These are phyloP conservation scores for Candida mattraensis DNA, from an alignment of 805 yeast genomes.

Conservation along the genomic window DNA sequence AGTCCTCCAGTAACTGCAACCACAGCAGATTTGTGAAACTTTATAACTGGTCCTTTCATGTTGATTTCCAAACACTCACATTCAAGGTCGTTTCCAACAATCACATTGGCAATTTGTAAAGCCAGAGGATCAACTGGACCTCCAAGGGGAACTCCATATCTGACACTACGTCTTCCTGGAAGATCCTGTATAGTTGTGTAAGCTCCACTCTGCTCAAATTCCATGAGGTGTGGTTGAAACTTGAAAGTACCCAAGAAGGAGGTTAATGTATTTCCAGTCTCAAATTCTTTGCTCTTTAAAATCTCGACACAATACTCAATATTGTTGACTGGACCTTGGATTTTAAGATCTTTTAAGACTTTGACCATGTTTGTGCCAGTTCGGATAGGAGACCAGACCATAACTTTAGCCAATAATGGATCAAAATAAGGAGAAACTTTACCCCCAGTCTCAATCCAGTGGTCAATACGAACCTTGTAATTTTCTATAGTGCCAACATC, in stretches of 20 bases:
- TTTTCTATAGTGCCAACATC: slow-evolving; percentile 10
- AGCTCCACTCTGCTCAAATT: slow-evolving; percentile 85
- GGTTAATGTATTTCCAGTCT: slow-evolving; percentile 77
- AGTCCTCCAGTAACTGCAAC: slow-evolving; percentile 90
- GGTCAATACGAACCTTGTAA: slow-evolving; percentile 84
- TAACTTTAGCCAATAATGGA: slow-evolving; percentile 93
- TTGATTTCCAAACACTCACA: slow-evolving; percentile 93
- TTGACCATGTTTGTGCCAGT: slow-evolving; percentile 73
- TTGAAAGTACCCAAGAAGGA: slow-evolving; percentile 78
- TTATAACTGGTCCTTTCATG: slow-evolving; percentile 77
- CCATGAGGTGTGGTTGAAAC: slow-evolving; percentile 81
- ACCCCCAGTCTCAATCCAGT: slow-evolving; percentile 91
- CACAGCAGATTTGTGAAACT: slow-evolving; percentile 77
- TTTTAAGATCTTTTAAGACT: slow-evolving; percentile 81
- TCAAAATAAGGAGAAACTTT: slow-evolving; percentile 89
- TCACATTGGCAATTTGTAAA: slow-evolving; percentile 82
- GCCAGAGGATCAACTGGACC: slow-evolving; percentile 97
- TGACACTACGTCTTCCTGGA: slow-evolving; percentile 86
- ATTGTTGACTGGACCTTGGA: slow-evolving; percentile 86
- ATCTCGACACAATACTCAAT: slow-evolving; percentile 84
- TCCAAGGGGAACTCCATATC: slow-evolving; percentile 95
- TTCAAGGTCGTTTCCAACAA: slow-evolving; percentile 79
- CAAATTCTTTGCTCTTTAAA: slow-evolving; percentile 80
- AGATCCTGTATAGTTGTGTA: slow-evolving; percentile 95
- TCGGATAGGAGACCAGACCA: slow-evolving; percentile 89